A percentile compares a stretch with the other conserved stretches of the same genome.
Conservation (phyloP, 1,284 basidiomycete species). For the Cryptococcus sp. region DNA sequence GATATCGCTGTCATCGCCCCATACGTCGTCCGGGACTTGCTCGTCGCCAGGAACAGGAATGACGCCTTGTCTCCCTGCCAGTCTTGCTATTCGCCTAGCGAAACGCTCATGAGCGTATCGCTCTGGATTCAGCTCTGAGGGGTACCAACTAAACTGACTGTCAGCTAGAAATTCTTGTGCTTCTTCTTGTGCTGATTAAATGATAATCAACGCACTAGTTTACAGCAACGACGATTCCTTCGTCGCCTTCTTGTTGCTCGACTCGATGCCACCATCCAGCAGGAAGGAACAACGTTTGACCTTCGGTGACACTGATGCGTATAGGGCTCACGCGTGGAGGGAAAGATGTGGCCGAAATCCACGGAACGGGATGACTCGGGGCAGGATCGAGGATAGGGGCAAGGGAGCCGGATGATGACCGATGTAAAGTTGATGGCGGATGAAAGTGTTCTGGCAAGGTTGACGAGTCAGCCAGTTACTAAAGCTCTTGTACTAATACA, state of each 20-base stretch:
- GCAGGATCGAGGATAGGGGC: slow-evolving; percentile 38
- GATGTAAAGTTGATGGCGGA: slow-evolving; percentile 35
- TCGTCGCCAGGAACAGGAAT: slow-evolving; percentile 33
- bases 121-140: slow-evolving; percentile 33
- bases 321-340: slow-evolving; percentile 65
- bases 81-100: slow-evolving; percentile 34
- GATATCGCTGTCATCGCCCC: slow-evolving; percentile 22
- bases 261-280: slow-evolving; percentile 91
- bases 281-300: slow-evolving; percentile 84
- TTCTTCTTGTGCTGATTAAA: slow-evolving; percentile 2
- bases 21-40: slow-evolving; percentile 16
- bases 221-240: slow-evolving; percentile 64
- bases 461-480: not conserved
- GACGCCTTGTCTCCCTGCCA: slow-evolving; percentile 33
- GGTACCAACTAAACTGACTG: slow-evolving; percentile 37
- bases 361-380: slow-evolving; percentile 59
- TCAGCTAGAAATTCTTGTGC: not conserved
- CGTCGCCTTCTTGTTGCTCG: slow-evolving; percentile 61
- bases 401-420: slow-evolving; percentile 15
- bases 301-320: slow-evolving; percentile 64
- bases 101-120: slow-evolving; percentile 39
- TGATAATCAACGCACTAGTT: slow-evolving; percentile 75
- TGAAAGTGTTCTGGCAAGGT: slow-evolving; percentile 37
- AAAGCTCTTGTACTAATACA: not conserved
- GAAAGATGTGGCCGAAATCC: slow-evolving; percentile 65